A percentile compares a stretch with the other conserved stretches of the same genome.
Conservation (phyloP, 805 yeast genomes). For the Wickerhamomyces ciferrii region DNA sequence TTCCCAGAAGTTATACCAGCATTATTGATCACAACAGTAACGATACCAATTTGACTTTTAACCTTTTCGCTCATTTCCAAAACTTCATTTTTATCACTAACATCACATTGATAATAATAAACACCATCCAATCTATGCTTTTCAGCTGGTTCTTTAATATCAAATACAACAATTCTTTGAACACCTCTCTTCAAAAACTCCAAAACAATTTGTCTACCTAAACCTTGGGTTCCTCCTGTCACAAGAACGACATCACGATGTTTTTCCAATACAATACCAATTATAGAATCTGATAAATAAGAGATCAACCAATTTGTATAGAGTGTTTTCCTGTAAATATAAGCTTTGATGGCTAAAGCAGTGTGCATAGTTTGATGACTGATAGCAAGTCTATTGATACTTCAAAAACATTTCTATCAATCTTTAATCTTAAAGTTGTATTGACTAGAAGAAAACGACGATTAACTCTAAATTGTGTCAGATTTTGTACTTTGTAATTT, state of each 20-base stretch:
- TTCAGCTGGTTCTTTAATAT: conserved; percentile 34
- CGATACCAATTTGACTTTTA: conserved; percentile 43
- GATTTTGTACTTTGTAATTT: not conserved
- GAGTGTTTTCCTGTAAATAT: conserved; percentile 12
- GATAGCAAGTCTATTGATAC: not conserved
- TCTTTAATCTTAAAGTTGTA: no score
- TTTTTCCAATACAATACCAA: conserved; percentile 51
- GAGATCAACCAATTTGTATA: conserved; percentile 5
- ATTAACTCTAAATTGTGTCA: no score
- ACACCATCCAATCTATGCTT: conserved; percentile 32
- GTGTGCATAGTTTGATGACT: not conserved
- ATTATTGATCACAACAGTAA: conserved; percentile 73
- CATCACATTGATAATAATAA: conserved; percentile 63
- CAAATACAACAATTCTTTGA: conserved; percentile 58
- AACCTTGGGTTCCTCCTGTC: conserved; percentile 83
- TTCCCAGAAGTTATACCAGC: conserved; percentile 73
- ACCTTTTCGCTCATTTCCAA: conserved; percentile 34
- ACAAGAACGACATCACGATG: conserved; percentile 58
- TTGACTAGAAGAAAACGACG: no score
- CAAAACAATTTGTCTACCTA: conserved; percentile 61
- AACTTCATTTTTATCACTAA: conserved; percentile 47
- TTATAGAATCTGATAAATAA: conserved; percentile 27
- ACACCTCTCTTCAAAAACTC: conserved; percentile 38
- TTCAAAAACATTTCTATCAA: not conserved
- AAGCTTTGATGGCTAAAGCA: conserved; percentile 9